These are phyloP conservation scores for Peronospora destructor DNA, from an alignment of 352 stramenopile species.

Conservation along the genomic window DNA sequence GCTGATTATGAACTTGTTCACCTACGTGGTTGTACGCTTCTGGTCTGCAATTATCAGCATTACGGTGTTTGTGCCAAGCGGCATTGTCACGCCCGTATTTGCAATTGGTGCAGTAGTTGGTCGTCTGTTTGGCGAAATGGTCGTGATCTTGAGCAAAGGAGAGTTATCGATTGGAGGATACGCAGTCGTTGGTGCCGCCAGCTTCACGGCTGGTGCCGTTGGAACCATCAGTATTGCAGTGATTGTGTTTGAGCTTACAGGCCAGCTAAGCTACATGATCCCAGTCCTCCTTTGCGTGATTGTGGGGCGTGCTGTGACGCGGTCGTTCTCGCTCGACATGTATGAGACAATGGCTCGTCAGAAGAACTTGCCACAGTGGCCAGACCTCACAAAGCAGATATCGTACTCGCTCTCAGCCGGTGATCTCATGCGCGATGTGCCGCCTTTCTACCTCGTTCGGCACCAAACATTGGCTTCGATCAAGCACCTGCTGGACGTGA, in stretches of 20 bases:
- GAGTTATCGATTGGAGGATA: constrained; percentile 61
- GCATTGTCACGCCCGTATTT: constrained; percentile 90
- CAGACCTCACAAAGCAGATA: constrained; percentile 66
- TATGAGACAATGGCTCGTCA: constrained; percentile 80
- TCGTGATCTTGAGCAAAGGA: constrained; percentile 47
- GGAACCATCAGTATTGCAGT: constrained; percentile 74
- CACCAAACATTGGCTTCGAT: constrained; percentile 51
- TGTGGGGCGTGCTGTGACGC: constrained; percentile 54
- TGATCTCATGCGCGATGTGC: constrained; percentile 60
- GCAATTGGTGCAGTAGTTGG: constrained; percentile 82
- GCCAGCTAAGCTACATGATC: constrained; percentile 86
- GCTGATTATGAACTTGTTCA: constrained; percentile 55
- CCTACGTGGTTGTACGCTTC: constrained; percentile 70
- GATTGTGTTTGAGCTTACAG: constrained; percentile 85
- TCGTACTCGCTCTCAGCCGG: constrained; percentile 66
- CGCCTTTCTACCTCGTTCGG: constrained; percentile 38
- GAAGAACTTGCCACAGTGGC: constrained; percentile 77
- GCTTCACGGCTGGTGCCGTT: constrained; percentile 76
- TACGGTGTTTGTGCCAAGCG: constrained; percentile 82
- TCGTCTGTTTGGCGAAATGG: constrained; percentile 84
- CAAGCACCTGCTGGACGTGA: constrained; percentile 34
- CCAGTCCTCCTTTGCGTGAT: constrained; percentile 79
- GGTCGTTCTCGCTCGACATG: constrained; percentile 72
- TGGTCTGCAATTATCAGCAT: constrained; percentile 70
- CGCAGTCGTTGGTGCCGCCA: constrained; percentile 71